Evolutionary conservation across 2,329 filamentous ascomycete species (phyloP).

Genomic region (Alternaria postmessia): DNA sequence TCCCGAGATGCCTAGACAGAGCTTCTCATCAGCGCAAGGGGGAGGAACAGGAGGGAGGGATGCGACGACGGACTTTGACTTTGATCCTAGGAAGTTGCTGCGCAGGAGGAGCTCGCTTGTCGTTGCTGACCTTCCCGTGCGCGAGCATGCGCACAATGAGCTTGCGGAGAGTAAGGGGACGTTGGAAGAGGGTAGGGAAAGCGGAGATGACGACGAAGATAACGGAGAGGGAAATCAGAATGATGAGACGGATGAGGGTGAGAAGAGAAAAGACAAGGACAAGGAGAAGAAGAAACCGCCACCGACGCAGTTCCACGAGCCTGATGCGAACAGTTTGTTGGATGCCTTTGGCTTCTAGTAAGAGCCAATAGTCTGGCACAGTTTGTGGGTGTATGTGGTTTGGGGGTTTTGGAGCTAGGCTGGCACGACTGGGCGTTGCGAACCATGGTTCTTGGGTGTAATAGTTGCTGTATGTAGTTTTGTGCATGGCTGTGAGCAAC

Average conservation of each 20-base stretch:
- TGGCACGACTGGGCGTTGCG: neutral
- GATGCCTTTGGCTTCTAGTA: constrained; percentile 89
- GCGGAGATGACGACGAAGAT: constrained; percentile 49
- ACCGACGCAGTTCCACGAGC: constrained; percentile 86
- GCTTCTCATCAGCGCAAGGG: neutral
- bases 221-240: no score
- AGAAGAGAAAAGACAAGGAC: constrained; percentile 48
- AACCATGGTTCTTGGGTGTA: neutral
- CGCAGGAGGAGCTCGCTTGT: constrained; percentile 78
- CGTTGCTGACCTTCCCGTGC: constrained; percentile 73
- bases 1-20: constrained; percentile 37
- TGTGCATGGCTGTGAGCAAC: no score
- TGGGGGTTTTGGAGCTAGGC: neutral
- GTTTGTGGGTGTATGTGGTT: fast-evolving
- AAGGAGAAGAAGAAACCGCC: constrained; percentile 61
- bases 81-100: constrained; percentile 73
- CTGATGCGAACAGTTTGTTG: constrained; percentile 85
- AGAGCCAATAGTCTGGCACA: neutral
- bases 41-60: neutral
- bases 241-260: no score
- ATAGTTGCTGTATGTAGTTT: neutral
- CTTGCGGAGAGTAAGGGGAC: constrained; percentile 25
- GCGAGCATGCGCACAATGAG: constrained; percentile 33
- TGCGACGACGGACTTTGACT: constrained; percentile 43
- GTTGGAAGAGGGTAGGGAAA: constrained; percentile 46